Evolutionary conservation across 306 rosid species (phyloP).

Genomic region (Parietaria judaica): DNA sequence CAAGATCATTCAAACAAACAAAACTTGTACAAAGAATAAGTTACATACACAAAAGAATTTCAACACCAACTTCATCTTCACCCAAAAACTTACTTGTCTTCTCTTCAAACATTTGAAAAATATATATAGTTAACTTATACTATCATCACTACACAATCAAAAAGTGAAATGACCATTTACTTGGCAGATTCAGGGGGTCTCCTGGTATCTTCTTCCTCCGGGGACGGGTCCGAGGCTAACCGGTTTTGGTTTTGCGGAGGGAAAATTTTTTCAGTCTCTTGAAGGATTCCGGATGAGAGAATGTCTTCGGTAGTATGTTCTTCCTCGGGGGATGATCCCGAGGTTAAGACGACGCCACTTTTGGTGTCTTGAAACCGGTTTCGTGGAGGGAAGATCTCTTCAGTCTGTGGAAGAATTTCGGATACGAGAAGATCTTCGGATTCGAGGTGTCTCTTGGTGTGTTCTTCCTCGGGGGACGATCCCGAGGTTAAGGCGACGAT

Average conservation of each 20-base stretch:
- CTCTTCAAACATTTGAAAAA: too few species aligned
- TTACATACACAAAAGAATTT: not conserved
- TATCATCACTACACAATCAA: too few species aligned
- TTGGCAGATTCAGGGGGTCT: constrained; percentile 25
- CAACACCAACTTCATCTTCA: not conserved
- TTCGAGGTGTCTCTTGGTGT: constrained; percentile 10
- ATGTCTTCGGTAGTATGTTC: constrained; percentile 19
- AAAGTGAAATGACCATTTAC: constrained; percentile 12
- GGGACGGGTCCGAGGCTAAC: constrained; percentile 13
- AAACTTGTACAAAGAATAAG: constrained; percentile 6
- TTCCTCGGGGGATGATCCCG: constrained; percentile 20
- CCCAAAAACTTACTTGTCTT: not conserved
- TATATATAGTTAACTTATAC: too few species aligned
- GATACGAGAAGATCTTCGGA: too few species aligned
- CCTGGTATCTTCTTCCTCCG: constrained; percentile 32
- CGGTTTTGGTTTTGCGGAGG: constrained; percentile 20
- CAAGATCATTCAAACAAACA: constrained; percentile 12
- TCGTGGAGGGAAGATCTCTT: constrained; percentile 31
- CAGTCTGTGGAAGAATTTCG: constrained; percentile 11
- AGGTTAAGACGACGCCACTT: constrained; percentile 27
- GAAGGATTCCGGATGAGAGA: not conserved
- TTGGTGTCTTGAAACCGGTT: constrained; percentile 19
- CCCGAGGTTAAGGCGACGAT: constrained; percentile 25
- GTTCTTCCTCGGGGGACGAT: constrained; percentile 24
- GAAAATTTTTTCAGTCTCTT: constrained; percentile 24